Evolutionary conservation across 179 eudicot species (phyloP), one percentile per base, ranked within the genome.

Genomic region (Heliamphora ciliata): DNA sequence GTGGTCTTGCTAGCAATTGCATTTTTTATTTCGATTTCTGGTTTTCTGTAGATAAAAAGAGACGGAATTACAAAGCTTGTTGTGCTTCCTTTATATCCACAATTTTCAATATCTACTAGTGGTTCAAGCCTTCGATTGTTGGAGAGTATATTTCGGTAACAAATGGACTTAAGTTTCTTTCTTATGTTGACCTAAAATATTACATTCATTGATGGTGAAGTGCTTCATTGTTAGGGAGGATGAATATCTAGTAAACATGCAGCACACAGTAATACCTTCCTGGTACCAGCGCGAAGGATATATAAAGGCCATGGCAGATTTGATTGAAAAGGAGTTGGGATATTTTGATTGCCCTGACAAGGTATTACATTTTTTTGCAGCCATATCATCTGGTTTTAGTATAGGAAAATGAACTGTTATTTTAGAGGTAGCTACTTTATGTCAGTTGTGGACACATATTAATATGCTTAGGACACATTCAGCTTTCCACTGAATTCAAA

Each of bases 201-300:
- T 79, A 9, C 58, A 69, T 61, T 50, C 58, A 68, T 74, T 59
- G 61, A 68, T 77, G 81, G 10, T 66, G 72, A 71, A 44, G 63
- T 80, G 69, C 72, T 80, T 61, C 31, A 51, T 78, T 76, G 76
- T 8, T 84, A 96, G 99, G 93, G 98, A 94, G 84, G 99, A 96
- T 86, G 98, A 94, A 83, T 94, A 96, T 84, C 92, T 96, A 44
- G 97, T 92, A 40, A 94, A 91, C 89, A 96, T 96, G 98, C 97
- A 94, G 85, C 98, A 94, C 88, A 94, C 99, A 46, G 99, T 96
- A 8, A 96, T 96, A 74, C 98, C 98, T 81, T 96, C 99, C 82
- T 96, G 99, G 99, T 96, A 96, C 86, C 99, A 96, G 83, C 97
- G 99, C 74, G 98, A 91, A 89, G 99, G 99, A 79, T 96, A 96